Evolutionary conservation across 2,329 filamentous ascomycete genomes (phyloP).

Genomic region (Aureobasidium sp.): DNA sequence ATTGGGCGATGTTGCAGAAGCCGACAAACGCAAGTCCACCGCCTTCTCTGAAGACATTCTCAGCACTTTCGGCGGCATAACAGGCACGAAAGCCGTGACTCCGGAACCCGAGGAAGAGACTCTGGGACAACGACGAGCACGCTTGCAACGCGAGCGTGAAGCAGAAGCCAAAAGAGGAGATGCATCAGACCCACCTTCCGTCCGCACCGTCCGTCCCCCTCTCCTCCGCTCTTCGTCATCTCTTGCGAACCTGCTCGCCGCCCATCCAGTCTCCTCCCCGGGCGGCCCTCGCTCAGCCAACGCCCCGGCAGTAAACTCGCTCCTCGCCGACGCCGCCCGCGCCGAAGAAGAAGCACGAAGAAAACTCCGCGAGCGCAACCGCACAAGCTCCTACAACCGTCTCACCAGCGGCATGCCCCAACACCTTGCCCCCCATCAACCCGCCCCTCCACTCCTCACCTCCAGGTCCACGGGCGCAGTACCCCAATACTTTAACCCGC

Average conservation of each 20-base stretch:
- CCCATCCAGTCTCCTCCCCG: slow-evolving; percentile 38
- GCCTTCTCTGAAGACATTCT: slow-evolving; percentile 66
- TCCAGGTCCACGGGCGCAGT: not conserved
- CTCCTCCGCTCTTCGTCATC: slow-evolving; percentile 43
- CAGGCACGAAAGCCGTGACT: slow-evolving; percentile 39
- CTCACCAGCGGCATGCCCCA: not conserved
- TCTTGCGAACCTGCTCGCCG: slow-evolving; percentile 56
- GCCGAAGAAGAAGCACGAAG: slow-evolving; percentile 1
- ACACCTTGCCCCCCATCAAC: not conserved
- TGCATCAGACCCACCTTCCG: not conserved
- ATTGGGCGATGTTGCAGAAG: slow-evolving; percentile 41
- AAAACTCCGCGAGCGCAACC: slow-evolving; percentile 11
- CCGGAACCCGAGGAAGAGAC: slow-evolving; percentile 62
- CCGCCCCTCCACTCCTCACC: not conserved
- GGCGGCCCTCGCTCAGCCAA: slow-evolving; percentile 24
- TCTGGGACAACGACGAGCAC: slow-evolving; percentile 66
- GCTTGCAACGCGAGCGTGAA: slow-evolving; percentile 64
- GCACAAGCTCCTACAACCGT: not conserved
- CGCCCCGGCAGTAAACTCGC: slow-evolving; percentile 23
- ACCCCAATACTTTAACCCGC: slow-evolving; percentile 4
- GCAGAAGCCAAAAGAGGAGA: slow-evolving; percentile 19
- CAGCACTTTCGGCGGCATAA: slow-evolving; percentile 38
- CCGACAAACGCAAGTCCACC: slow-evolving; percentile 24
- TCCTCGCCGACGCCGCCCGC: slow-evolving; percentile 4
- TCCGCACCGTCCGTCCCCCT: slow-evolving; percentile 33